Evolutionary conservation across 2,329 filamentous ascomycete genomes (phyloP).

Genomic region (Diaporthe humulicola): DNA sequence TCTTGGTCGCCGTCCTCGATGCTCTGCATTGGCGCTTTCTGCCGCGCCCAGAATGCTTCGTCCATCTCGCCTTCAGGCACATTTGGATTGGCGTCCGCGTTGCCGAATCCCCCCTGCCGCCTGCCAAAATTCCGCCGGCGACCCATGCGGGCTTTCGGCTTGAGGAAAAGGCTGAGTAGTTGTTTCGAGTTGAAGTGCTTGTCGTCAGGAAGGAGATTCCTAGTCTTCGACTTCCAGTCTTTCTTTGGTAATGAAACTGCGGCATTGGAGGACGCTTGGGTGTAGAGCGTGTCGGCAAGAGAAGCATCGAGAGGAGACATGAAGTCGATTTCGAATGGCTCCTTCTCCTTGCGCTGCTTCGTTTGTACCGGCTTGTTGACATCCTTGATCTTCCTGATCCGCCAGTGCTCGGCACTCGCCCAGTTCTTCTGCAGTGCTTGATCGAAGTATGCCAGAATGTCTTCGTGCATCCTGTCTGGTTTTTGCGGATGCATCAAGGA

Average conservation of each 20-base stretch:
- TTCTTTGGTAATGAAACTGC: constrained; percentile 90
- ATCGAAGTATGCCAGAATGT: constrained; percentile 98
- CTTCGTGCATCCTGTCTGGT: constrained; percentile 82
- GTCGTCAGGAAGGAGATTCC: constrained; percentile 94
- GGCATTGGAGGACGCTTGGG: constrained; percentile 82
- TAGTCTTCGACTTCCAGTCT: constrained; percentile 94
- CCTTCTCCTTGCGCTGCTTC: constrained; percentile 90
- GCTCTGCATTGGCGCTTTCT: constrained; percentile 66
- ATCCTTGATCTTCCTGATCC: constrained; percentile 92
- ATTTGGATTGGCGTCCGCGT: constrained; percentile 58
- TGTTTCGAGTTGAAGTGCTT: constrained; percentile 98
- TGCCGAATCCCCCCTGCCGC: constrained; percentile 58
- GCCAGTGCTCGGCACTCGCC: constrained; percentile 98
- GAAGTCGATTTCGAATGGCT: constrained; percentile 96
- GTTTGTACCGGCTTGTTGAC: constrained; percentile 72
- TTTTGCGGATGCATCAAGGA: constrained; percentile 80
- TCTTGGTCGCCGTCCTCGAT: constrained; percentile 60
- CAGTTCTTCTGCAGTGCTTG: constrained; percentile 97
- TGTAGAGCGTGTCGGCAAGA: constrained; percentile 83
- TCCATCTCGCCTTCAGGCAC: constrained; percentile 84
- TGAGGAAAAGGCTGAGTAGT: constrained; percentile 89
- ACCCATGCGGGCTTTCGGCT: constrained; percentile 89
- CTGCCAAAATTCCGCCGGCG: constrained; percentile 70
- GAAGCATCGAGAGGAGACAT: constrained; percentile 77
- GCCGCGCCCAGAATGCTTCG: constrained; percentile 93